Percentiles rank a stretch among this genome's conserved stretches.
phyloP scores from a whole-genome alignment of 306 rosid genomes.

The Sophora flavescens region DNA sequence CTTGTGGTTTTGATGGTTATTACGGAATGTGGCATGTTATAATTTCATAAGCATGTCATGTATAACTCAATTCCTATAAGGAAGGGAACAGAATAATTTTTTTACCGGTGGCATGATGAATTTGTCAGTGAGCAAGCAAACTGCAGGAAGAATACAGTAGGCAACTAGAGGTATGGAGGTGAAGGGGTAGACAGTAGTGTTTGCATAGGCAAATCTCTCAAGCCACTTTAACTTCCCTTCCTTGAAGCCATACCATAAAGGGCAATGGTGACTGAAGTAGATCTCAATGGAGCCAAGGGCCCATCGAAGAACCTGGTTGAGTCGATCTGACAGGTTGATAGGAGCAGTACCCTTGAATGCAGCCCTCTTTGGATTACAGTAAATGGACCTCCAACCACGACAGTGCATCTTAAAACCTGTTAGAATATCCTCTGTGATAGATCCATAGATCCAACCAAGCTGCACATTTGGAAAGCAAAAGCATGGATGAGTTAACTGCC shows the following conservation, averaged over 20 bases:
- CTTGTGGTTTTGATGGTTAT: not conserved
- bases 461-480: conserved; percentile 42
- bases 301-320: conserved; percentile 90
- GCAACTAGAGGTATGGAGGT: conserved; percentile 79
- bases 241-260: conserved; percentile 75
- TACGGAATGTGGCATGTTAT: not conserved
- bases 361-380: conserved; percentile 69
- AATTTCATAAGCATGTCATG: conserved; percentile 20
- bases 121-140: conserved; percentile 83
- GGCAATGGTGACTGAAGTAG: conserved; percentile 82
- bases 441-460: conserved; percentile 91
- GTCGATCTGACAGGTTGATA: conserved; percentile 82
- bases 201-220: conserved; percentile 71
- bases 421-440: conserved; percentile 82
- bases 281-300: conserved; percentile 86
- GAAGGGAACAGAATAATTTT: not conserved
- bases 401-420: conserved; percentile 91
- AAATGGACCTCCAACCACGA: conserved; percentile 90
- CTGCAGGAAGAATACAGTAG: conserved; percentile 75
- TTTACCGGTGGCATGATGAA: conserved; percentile 87
- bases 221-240: conserved; percentile 83
- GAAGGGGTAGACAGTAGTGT: conserved; percentile 85
- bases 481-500: conserved; percentile 7
- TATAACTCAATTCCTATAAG: not conserved
- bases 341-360: conserved; percentile 93